Evolutionary conservation across 148 eudicot species (phyloP).

Genomic region (Simmondsia chinensis): DNA sequence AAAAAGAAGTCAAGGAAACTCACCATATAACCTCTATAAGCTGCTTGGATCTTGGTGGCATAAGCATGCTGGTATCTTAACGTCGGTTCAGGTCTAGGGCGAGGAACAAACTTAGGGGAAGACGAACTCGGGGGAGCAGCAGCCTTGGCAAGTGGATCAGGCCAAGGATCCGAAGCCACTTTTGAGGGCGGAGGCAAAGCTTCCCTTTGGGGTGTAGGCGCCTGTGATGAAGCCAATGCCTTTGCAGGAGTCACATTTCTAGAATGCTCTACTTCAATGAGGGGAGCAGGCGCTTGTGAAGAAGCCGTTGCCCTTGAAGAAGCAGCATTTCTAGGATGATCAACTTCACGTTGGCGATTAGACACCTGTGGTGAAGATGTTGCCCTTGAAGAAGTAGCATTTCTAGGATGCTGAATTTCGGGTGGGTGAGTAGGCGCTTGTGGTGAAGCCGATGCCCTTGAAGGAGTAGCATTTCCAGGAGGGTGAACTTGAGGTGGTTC

Average conservation of each 20-base stretch:
- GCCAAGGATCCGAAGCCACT: slow-evolving; percentile 18
- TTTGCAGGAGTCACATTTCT: slow-evolving; percentile 9
- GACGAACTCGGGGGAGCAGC: slow-evolving; percentile 24
- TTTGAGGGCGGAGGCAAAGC: slow-evolving; percentile 21
- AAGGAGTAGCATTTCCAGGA: slow-evolving; percentile 26
- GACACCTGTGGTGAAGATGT: slow-evolving; percentile 22
- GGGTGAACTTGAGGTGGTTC: slow-evolving; percentile 27
- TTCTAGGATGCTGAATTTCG: too few species aligned
- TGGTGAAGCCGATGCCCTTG: slow-evolving; percentile 14
- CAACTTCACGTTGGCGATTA: slow-evolving; percentile 13
- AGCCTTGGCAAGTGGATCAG: slow-evolving; percentile 9
- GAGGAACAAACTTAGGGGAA: slow-evolving; percentile 30
- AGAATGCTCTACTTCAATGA: too few species aligned
- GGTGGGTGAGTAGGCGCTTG: slow-evolving; percentile 15
- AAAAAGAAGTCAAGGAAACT: slow-evolving; percentile 5
- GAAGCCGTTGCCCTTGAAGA: slow-evolving; percentile 15
- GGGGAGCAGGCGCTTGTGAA: too few species aligned
- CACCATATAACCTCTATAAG: slow-evolving; percentile 77
- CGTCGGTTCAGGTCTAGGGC: slow-evolving; percentile 54
- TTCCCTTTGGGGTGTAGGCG: not conserved
- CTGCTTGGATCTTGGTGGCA: slow-evolving; percentile 82
- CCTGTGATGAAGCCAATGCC: not conserved
- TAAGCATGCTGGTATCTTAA: slow-evolving; percentile 44
- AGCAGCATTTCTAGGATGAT: slow-evolving; percentile 21
- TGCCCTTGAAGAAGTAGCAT: slow-evolving; percentile 20